Base-by-base conservation (phyloP, 2,329 filamentous ascomycete genomes). In the Tolypocladium sp. region DNA sequence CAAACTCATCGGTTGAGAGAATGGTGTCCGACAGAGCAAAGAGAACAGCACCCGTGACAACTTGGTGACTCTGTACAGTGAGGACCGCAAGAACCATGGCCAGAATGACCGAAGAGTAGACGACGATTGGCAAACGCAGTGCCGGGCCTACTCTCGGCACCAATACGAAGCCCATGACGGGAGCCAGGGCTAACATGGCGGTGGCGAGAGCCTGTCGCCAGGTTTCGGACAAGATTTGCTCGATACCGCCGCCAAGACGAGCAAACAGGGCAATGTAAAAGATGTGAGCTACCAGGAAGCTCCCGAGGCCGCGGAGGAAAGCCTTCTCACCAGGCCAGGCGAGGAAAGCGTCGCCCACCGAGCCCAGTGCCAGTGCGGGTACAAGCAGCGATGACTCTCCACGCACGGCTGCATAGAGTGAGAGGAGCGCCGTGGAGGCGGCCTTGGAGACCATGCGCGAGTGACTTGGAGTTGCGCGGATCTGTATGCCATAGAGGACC, bases 271-370 rank as follows among this genome's bases (percentile, higher is more conserved):
- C 57, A 20, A 71, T 67, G 63, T 75, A 75, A 25, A 72, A 64
- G 1, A 72, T 13, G 60, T 74, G 73, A 1, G 71, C 68, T 20
- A 62, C 57, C 12, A 75, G 59, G 59, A 75, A 75, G 64, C 68
- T 71, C 8, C 57, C 59, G 1, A 75, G 67, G 3, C 72, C 72
- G 41, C 63, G 57, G 1, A 74, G 64, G 54, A 74, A 75, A 5
- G 66, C 65, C 1, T 41, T 52, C 9, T 74, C 70, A 46, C 68
- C 67, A 20, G 70, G 67, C 68, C 68, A 72, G 1, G 73, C 69
- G 6, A 75, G 68, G 59, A 74, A 73, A 3, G 69, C 69, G 42
- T 75, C 73, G n/a, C 73, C 73, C 6, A 68, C 15, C 2, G 72
- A 63, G 7, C 70, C 68, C 37, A 74, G 65, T 0, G 64, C 68